Evolutionary conservation across 768 basidiomycete species (phyloP), one percentile per base, ranked within the genome.

Genomic region (Suillus subalutaceus): DNA sequence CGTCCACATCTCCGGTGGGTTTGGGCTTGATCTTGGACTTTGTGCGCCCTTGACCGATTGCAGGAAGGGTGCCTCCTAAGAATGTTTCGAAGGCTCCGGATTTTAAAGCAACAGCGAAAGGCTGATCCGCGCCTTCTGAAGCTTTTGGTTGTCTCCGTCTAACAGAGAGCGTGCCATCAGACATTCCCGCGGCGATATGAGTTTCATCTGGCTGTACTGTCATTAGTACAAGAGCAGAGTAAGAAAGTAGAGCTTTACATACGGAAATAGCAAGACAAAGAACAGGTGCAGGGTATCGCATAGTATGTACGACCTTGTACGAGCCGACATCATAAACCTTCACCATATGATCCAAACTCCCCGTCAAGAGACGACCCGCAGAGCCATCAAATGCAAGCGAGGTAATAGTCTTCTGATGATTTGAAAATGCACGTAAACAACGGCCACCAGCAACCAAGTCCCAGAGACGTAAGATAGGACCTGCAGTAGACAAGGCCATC

Each of bases 371-470:
- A 44, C 96, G 86, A 69, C 88, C 86, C 35, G 91, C 88, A 60
- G 82, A 85, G 38, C 90, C 73, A 74, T 94, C 90, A 77, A 96
- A 94, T 1, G 94, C 82, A 52, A 97, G 83, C 18, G 94, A 86
- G 0, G 97, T 99, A 64, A 99, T 87, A 3, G 97, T 96, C 81
- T 99, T 99, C 79, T 99, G 97, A 75, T 99, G 97, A 80, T 99
- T 99, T 43, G 95, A 97, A 68, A 99, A 75, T 12, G 97, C 97
- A 57, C 92, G 87, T 4, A 92, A 84, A 78, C 97, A 98, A 53
- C 90, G 88, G 16, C 93, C 94, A 15, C 94, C 94, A 0, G 93
- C 92, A 23, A 96, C 90, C 61, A 99, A 80, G 78, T 99, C 97
- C 96, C 97, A 99, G 5, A 94, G 89, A 26, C 95, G 88, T 62